Evolutionary conservation across 1,139 yeast species (phyloP), one percentile per base, ranked within the genome.

Genomic region (Geotrichum reessii): DNA sequence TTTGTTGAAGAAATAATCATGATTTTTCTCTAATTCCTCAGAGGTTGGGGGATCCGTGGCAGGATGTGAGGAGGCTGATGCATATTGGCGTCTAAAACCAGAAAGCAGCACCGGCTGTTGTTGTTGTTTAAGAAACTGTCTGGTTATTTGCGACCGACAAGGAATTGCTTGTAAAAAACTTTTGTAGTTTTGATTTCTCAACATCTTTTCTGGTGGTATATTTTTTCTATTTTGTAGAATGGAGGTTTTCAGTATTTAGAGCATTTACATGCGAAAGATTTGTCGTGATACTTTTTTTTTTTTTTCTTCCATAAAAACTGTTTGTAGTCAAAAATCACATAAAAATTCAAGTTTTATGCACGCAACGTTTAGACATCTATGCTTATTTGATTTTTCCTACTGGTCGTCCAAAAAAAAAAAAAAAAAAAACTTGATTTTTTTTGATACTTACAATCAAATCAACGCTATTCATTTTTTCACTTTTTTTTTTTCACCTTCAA

Each of bases 1-100:
- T 37, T 58, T 52, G 44, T 56, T 55, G 19, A 53, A 58, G 40
- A 50, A 58, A 40, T 52, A 58, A 50, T 58, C 61, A 24, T 51
- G 56, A 50, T 56, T 56, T 1, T 56, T 27, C 27, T 24, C 40
- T 21, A 56, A 42, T 28, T 56, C 56, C 49, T 52, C 56, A 28
- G 50, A 47, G 25, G 58, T 56, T 40, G 58, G 58, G 27, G 58
- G 46, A 28, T 56, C 58, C 3, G 53, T 28, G n/a, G 58, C 56
- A 40, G 58, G 58, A 40, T 56, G 55, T 9, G 51, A 5, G 2
- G 55, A 40, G 19, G 55, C 55, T n/a, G 56, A 25, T 11, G 53
- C 56, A 27, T 56, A 56, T 27, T 33, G 49, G 44, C 44, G 44
- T 52, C 58, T 44, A n/a, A 51, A 47, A 27, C 28, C 9, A 6